Evolutionary conservation across 352 stramenopile genomes (phyloP), one percentile per base, ranked within the genome.

Genomic region (Phytophthora pisi): DNA sequence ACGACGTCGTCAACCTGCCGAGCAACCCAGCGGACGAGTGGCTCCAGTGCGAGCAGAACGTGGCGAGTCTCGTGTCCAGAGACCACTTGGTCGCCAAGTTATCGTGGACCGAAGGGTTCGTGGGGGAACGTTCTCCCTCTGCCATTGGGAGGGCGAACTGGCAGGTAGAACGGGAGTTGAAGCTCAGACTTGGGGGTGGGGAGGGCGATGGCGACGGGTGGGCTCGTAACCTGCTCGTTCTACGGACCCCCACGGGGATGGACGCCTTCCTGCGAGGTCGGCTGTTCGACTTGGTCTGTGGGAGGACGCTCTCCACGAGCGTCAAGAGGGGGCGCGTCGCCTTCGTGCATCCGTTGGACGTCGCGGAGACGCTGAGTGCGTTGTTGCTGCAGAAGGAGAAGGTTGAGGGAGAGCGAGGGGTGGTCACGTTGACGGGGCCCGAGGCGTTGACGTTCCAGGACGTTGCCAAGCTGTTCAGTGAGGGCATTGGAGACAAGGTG

Each of bases 291-390:
- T 90, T 89, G 72, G 66, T 94, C 16, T 83, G 81, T 55, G 81
- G 81, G 0, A 81, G 86, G 16, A 91, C 81, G 26, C 59, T 94
- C 8, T 94, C 86, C 0, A 72, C 82, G 31, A 82, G 82, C 18
- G 77, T 91, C 16, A 88, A 89, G 52, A 49, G 43, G 51, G 86
- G 82, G 2, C 67, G 71, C n/a, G 66, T 92, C 9, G 78, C 84
- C 18, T 88, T 91, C 36, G 75, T 91, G 28, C 75, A 94, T 64
- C 75, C 77, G 2, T 36, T 75, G 45, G 86, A 94, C 64, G 75
- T 91, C 0, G 82, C 75, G 0, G 86, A 92, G 30, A 72, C 69
- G 23, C 55, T 92, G 10, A 58, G 61, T 34, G 57, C 45, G 11
- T 24, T 74, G 20, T 6, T 58, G 13, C 36, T 61, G 5, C 36